Evolutionary conservation across 2,329 filamentous ascomycete species (phyloP).

Genomic region (Diaporthe humulicola): DNA sequence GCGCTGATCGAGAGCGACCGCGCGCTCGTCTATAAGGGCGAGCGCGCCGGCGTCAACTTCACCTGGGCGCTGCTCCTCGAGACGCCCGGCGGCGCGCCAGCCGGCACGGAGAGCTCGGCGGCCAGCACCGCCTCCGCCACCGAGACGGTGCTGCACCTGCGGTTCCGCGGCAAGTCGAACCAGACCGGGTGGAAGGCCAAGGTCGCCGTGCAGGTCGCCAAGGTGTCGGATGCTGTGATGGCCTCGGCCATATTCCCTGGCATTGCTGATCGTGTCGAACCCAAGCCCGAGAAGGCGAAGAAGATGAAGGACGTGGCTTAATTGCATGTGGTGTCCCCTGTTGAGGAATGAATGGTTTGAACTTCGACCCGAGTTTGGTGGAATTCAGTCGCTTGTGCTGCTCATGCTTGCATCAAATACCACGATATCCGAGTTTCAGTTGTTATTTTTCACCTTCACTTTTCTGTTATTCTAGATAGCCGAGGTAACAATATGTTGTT

Average conservation of each 20-base stretch:
- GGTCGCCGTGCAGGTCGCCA: slow-evolving; percentile 26
- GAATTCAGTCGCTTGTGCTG: background rate
- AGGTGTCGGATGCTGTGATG: slow-evolving; percentile 31
- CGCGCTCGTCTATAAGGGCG: slow-evolving; percentile 35
- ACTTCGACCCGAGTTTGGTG: background rate
- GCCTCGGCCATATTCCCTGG: slow-evolving; percentile 35
- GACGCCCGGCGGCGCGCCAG: slow-evolving; percentile 1
- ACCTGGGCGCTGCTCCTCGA: slow-evolving; percentile 36
- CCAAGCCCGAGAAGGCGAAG: slow-evolving; percentile 13
- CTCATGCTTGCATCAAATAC: slow-evolving; percentile 15
- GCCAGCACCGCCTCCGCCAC: slow-evolving; percentile 14
- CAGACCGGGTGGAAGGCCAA: slow-evolving; percentile 35
- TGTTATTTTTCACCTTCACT: background rate
- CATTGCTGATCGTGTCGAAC: slow-evolving; percentile 29
- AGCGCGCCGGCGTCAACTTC: slow-evolving; percentile 30
- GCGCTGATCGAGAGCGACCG: slow-evolving; percentile 26
- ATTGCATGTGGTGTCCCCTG: background rate
- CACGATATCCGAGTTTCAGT: slow-evolving; percentile 15
- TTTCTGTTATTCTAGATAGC: background rate
- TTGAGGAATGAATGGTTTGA: background rate
- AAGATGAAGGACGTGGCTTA: slow-evolving; percentile 10
- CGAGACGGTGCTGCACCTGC: slow-evolving; percentile 31
- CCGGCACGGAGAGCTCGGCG: background rate
- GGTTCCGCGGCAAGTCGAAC: slow-evolving; percentile 24
- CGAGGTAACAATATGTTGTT: background rate